Base-by-base conservation (phyloP, 2,329 filamentous ascomycete species). In the Verticillium nonalfalfae region DNA sequence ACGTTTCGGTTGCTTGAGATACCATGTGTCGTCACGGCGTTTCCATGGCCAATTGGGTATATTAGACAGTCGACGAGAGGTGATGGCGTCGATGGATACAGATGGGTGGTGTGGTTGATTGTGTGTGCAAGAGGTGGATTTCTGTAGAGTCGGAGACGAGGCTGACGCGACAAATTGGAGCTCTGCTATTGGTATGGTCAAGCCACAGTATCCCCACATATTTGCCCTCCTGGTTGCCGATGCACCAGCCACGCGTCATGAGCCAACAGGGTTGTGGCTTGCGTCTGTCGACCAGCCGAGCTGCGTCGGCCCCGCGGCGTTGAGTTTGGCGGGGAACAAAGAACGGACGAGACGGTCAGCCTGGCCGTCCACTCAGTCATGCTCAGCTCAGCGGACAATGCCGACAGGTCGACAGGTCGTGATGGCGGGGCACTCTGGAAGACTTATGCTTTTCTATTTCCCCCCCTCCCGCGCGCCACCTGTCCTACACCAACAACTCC, bases 11-110 rank as follows among this genome's bases (percentile, higher is more conserved):
- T 58, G 35, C 35, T 31, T 33, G 45, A 55, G 52, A 59, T 14
- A 7, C 56, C 40, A 56, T 50, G 31, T 35, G 45, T 11, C 40
- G 50, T 59, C 34, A 14, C 40, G 35, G 56, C 52, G 45, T 36
- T 66, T 60, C 61, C 63, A 64, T 62, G 18, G 31, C 54, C 40
- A 33, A 14, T 38, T 56, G 50, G 33, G 38, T 31, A 39, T 35
- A 50, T 61, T 40, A 18, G 14, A 3, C 26, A 26, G 26, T 26
- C 26, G 26, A 26, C 26, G 26, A 26, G 35, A 56, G 38, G 54
- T 11, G 56, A 39, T 40, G 45, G 31, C 45, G 58, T 26, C 52
- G 36, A 9, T 18, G 36, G 55, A 50, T 9, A 35, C 54, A 15
- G 58, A 38, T 40, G 56, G n/a, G n/a, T n/a, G n/a, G n/a, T n/a